Base-by-base conservation (phyloP, 805 yeast genomes). In the Wickerhamiella brachini region DNA sequence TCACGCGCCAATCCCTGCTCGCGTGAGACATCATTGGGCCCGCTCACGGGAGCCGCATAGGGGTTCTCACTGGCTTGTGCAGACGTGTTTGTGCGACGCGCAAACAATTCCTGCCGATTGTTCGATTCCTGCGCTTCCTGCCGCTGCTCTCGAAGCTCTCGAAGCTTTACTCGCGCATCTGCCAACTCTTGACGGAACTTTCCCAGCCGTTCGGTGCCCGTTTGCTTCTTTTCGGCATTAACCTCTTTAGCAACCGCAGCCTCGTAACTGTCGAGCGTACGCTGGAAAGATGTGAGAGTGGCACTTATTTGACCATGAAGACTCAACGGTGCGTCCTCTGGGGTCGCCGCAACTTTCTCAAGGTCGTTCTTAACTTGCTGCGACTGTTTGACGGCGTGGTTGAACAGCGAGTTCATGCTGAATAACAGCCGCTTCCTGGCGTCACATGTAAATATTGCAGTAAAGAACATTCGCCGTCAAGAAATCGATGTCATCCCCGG, bases 331-430 rank as follows among this genome's bases (percentile, higher is more conserved):
- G 94, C 76, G 3, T 80, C 74, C 15, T 78, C 73, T 9, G 85
- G 73, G 54, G 82, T 78, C 45, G 73, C 69, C 2, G 67, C 62
- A 57, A 90, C 81, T 49, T 71, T 67, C 18, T 75, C 71, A 47
- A 90, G 67, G 59, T 88, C 96, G 54, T 77, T 76, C 53, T 80
- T 76, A 49, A 90, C 68, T 24, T 80, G 73, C 59, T 79, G 85
- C 29, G 87, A 78, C 66, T 89, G 96, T 65, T 86, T 87, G 50
- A 84, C 73, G 8, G 95, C 96, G 65, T 86, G 95, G 68, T 86
- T 90, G 69, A 83, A 87, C 49, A 89, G 72, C 24, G 95, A 81
- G 68, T 88, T 89, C 97, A 60, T 60, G 41, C 41, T 44, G 24
- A 23, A 6, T 29, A 29, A 13, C 24, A 20, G 24, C 21, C 15